Evolutionary conservation across 176 grass and related monocot species (phyloP).

Genomic region (Zizania latifolia): DNA sequence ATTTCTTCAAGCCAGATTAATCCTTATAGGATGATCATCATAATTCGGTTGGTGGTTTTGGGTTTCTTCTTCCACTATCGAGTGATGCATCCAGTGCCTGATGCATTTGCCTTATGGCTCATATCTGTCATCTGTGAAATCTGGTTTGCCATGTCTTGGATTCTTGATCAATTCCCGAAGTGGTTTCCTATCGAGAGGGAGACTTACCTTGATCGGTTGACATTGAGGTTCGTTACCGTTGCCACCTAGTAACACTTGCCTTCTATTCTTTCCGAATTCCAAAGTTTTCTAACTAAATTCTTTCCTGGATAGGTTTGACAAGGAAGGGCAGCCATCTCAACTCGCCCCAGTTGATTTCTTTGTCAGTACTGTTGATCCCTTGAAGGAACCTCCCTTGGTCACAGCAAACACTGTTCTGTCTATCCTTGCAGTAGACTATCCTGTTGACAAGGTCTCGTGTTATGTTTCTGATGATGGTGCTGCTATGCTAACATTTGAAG

Average conservation of each 20-base stretch:
- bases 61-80: constrained; percentile 97
- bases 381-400: constrained; percentile 90
- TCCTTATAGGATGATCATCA: constrained; percentile 88
- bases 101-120: constrained; percentile 89
- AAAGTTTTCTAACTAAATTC: neutral
- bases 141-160: constrained; percentile 95
- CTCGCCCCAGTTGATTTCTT: constrained; percentile 73
- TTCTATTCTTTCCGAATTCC: constrained; percentile 16
- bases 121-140: constrained; percentile 96
- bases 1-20: constrained; percentile 81
- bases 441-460: constrained; percentile 80
- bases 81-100: constrained; percentile 60
- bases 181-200: constrained; percentile 92
- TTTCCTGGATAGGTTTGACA: constrained; percentile 66
- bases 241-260: constrained; percentile 1
- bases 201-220: constrained; percentile 85
- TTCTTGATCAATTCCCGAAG: constrained; percentile 97
- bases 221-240: constrained; percentile 63
- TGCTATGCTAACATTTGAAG: constrained; percentile 91
- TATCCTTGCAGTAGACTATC: constrained; percentile 85
- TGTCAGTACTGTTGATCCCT: constrained; percentile 90
- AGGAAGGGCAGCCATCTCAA: constrained; percentile 70
- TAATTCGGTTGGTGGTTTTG: constrained; percentile 84
- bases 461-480: constrained; percentile 99
- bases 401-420: constrained; percentile 96